A percentile compares a stretch with the other conserved stretches of the same genome.
These are phyloP conservation scores for Saraca asoca DNA, from an alignment of 331 rosid genomes.

Conservation along the genomic window DNA sequence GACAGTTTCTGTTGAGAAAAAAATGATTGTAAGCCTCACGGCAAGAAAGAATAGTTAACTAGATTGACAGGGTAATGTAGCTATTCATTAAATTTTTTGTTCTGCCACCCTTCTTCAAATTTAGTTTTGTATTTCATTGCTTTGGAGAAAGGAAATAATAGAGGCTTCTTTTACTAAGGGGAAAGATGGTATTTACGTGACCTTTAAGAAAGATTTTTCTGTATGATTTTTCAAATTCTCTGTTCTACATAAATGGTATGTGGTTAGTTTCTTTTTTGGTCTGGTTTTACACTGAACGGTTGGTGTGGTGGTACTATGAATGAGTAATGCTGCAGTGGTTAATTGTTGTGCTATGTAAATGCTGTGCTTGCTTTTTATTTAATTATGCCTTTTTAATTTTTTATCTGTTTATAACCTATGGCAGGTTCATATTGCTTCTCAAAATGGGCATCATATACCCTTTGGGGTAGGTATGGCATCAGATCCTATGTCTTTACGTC, in stretches of 20 bases:
- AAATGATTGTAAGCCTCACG: constrained; percentile 10
- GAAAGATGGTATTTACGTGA: constrained; percentile 17
- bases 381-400: constrained; percentile 16
- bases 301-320: too few relatives aligned
- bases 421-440: constrained; percentile 74
- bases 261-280: too few relatives aligned
- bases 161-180: constrained; percentile 8
- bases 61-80: constrained; percentile 14
- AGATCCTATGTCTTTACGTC: constrained; percentile 96
- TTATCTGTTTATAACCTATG: constrained; percentile 32
- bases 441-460: constrained; percentile 59
- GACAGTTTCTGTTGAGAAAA: constrained; percentile 5
- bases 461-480: constrained; percentile 91
- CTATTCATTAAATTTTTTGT: neutral
- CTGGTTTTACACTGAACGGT: too few relatives aligned
- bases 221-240: neutral
- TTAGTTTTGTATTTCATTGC: neutral
- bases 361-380: neutral
- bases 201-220: neutral
- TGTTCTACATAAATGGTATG: too few relatives aligned
- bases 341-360: too few relatives aligned
- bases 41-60: constrained; percentile 16
- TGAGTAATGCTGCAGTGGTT: too few relatives aligned
- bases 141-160: constrained; percentile 5
- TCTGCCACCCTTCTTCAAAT: neutral